Base-by-base conservation (phyloP, 139 green algal genomes). In the Spirogloea muscicola region DNA sequence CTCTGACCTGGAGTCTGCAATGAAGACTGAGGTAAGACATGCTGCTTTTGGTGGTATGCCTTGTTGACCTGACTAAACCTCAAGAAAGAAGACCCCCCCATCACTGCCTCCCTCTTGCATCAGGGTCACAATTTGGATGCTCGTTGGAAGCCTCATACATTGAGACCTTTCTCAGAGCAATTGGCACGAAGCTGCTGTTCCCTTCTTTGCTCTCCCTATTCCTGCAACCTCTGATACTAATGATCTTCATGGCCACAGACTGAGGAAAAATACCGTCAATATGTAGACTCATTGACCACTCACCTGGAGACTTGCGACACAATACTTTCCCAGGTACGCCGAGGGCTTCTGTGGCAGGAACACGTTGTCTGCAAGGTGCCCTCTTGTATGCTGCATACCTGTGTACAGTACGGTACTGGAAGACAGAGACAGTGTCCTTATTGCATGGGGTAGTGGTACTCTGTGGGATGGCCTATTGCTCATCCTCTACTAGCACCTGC, bases 241-340 rank as follows among this genome's bases (percentile, higher is more conserved):
- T 13, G 13, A 16, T 52, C 44, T 55, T 57, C 13, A 27, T 51
- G 1, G 27, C 0, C 36, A 29, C 69, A 80, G 68, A 82, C 67
- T 29, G 74, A 82, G 41, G 74, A 80, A 31, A 82, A 82, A 49
- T 82, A 79, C 37, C 66, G 67, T 25, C 74, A 49, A 29, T 82
- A 82, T 71, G 66, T 77, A 33, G 46, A 27, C 31, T 33, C 27
- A 3, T 41, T 82, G 38, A 48, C 33, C 34, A 43, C 57, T 0
- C 74, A 82, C 34, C 68, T 82, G 68, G 37, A 49, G 21, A 82
- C 74, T 25, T 82, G 66, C 33, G 74, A 82, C 31, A n/a, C 55
- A 2, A 78, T 82, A 25, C 36, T 80, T 36, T 31, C 34, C 5
- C 61, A 73, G 49, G 70, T 79, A 7, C 33, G 1, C 4, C 25